Base-by-base conservation (phyloP, 805 yeast genomes). In the Kodamaea lidongshanica region DNA sequence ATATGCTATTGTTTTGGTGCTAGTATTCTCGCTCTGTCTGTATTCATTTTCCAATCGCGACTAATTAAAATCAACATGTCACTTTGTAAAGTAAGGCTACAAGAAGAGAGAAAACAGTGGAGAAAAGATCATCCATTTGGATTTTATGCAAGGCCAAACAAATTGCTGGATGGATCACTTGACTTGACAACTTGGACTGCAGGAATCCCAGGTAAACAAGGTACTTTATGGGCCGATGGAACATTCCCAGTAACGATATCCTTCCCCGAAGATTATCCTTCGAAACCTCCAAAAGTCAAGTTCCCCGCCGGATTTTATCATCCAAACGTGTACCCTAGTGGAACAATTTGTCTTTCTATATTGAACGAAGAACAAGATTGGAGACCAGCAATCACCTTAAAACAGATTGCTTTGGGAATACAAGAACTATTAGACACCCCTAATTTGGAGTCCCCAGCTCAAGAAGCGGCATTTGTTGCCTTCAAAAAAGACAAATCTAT, bases 61-160 rank as follows among this genome's bases (percentile, higher is more conserved):
- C n/a, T n/a, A n/a, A n/a, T n/a, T n/a, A n/a, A n/a, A n/a, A 11
- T 9, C n/a, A 21, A 12, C 8, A 49, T 50, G 69, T 63, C 82
- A 36, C 70, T 86, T 37, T 79, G 94, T 54, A 65, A 78, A 41
- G 85, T 77, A 36, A 75, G 98, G 46, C 72, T 89, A 23, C 96
- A 88, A 50, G 95, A 87, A 56, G 98, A 89, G 42, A 79, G 98
- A 56, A 89, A 88, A 59, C 86, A 82, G 55, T 92, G 99, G 99
- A 77, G 99, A 45, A 89, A 86, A 54, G 96, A 87, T 54, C 99
- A 92, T 53, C 99, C 99, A 0, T 92, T 88, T 58, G 97, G 97
- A 6, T 92, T 92, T 58, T 88, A 62, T 44, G 99, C 99, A 21
- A 84, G 85, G 50, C 99, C 99, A 9, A 51, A 61, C 15, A 88